A percentile compares a stretch with the other conserved stretches of the same genome.
These are phyloP conservation scores for Gossypium sturtianum DNA, from an alignment of 345 rosid species.

Conservation along the genomic window DNA sequence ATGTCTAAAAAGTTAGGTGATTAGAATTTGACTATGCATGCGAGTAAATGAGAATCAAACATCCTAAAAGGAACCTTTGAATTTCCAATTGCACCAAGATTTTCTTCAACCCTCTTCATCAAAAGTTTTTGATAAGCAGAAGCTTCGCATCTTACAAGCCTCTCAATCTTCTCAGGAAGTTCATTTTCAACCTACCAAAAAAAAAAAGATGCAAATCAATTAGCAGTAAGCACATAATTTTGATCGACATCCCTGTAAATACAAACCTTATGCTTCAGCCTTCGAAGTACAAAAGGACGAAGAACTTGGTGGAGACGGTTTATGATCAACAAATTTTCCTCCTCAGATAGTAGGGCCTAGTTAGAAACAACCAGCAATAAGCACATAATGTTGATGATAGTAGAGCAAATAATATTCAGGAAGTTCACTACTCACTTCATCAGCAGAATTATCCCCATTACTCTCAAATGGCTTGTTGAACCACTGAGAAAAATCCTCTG, in stretches of 20 bases:
- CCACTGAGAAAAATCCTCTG: slow-evolving; percentile 97
- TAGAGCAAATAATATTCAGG: slow-evolving; percentile 3
- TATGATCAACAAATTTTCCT: slow-evolving; percentile 83
- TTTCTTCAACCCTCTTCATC: slow-evolving; percentile 91
- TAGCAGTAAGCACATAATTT: background rate
- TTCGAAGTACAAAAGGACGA: slow-evolving; percentile 86
- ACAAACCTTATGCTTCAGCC: slow-evolving; percentile 89
- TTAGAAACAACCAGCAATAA: slow-evolving; percentile 14
- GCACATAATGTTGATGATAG: slow-evolving; percentile 6
- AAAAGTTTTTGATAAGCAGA: slow-evolving; percentile 92
- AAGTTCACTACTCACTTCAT: slow-evolving; percentile 49
- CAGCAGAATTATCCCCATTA: slow-evolving; percentile 79
- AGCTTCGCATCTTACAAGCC: slow-evolving; percentile 85
- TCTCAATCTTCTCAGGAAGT: slow-evolving; percentile 88
- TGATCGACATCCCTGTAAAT: background rate
- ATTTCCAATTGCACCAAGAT: slow-evolving; percentile 84
- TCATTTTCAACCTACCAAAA: slow-evolving; percentile 72
- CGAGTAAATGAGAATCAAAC: background rate
- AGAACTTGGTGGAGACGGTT: slow-evolving; percentile 97
- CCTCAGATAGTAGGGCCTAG: slow-evolving; percentile 86
- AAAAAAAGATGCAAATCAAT: slow-evolving; percentile 13
- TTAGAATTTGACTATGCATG: background rate
- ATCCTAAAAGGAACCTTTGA: slow-evolving; percentile 45
- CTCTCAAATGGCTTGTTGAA: slow-evolving; percentile 93
- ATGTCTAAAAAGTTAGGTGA: background rate